A percentile compares a stretch with the other conserved stretches of the same genome.
Conservation (phyloP, 2,329 filamentous ascomycete genomes). For the Diaporthe helianthi region DNA sequence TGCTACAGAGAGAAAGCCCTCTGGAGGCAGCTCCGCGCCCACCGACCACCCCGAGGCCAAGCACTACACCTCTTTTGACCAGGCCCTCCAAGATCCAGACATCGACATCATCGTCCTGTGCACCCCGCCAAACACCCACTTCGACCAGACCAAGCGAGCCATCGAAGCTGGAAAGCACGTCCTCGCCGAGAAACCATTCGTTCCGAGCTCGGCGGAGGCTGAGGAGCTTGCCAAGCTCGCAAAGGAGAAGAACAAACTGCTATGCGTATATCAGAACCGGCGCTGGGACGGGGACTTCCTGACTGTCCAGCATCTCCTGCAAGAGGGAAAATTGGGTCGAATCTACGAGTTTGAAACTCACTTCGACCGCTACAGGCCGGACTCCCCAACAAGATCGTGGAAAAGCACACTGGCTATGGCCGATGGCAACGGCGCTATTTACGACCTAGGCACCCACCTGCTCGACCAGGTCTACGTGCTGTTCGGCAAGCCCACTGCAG, state of each 20-base stretch:
- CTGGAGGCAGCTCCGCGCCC: conserved; percentile 68
- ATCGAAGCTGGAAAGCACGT: conserved; percentile 78
- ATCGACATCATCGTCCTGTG: conserved; percentile 76
- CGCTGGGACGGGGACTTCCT: conserved; percentile 81
- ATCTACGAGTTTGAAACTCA: conserved; percentile 80
- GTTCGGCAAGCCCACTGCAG: conserved; percentile 71
- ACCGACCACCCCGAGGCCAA: conserved; percentile 71
- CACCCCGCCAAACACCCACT: conserved; percentile 76
- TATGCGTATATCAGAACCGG: conserved; percentile 79
- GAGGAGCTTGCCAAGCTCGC: conserved; percentile 66
- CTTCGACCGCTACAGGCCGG: conserved; percentile 76
- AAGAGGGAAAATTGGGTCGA: conserved; percentile 68
- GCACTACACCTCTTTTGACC: conserved; percentile 67
- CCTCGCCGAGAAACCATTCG: conserved; percentile 84
- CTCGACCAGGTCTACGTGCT: conserved; percentile 76
- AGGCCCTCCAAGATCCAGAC: conserved; percentile 68
- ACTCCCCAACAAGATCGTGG: conserved; percentile 66
- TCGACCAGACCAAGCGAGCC: conserved; percentile 67
- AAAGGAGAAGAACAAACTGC: conserved; percentile 54
- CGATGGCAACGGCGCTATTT: conserved; percentile 72
- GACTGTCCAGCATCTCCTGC: conserved; percentile 69
- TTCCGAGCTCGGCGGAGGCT: conserved; percentile 73
- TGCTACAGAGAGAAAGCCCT: conserved; percentile 75
- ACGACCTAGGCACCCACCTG: conserved; percentile 78
- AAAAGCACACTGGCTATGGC: conserved; percentile 66